phyloP scores from a whole-genome alignment of 2,329 filamentous ascomycete genomes.

The Fusarium temperatum region DNA sequence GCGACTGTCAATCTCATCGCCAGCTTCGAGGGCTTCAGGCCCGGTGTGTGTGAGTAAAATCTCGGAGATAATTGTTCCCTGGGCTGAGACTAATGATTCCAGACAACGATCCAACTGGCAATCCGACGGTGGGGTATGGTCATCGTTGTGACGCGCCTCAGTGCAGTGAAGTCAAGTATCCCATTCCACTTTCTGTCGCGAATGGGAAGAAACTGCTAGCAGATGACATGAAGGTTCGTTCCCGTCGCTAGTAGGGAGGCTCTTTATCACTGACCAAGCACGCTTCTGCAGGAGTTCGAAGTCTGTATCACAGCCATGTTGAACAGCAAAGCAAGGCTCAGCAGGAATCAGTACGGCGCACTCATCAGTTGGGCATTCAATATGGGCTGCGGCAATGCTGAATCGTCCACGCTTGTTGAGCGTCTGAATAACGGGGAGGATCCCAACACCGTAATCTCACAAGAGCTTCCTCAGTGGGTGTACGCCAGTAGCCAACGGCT shows the following conservation, averaged over 20 bases:
- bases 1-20: constrained; percentile 19
- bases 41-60: constrained; percentile 15
- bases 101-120: constrained; percentile 53
- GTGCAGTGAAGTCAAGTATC: constrained; percentile 57
- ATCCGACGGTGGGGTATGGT: constrained; percentile 61
- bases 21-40: constrained; percentile 21
- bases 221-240: constrained; percentile 18
- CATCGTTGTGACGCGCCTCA: constrained; percentile 54
- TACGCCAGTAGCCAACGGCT: constrained; percentile 52
- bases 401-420: constrained; percentile 48
- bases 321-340: constrained; percentile 27
- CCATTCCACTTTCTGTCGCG: constrained; percentile 54
- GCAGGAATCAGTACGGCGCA: constrained; percentile 62
- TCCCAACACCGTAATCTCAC: constrained; percentile 48
- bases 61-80: fast-evolving
- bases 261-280: neutral
- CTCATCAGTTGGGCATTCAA: constrained; percentile 63
- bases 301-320: constrained; percentile 6
- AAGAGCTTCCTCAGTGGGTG: constrained; percentile 60
- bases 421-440: constrained; percentile 35
- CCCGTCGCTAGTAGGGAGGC: fast-evolving
- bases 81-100: fast-evolving
- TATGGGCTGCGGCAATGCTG: constrained; percentile 54
- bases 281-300: neutral
- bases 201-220: constrained; percentile 53